These are phyloP conservation scores for Cubamyces sp. DNA, from an alignment of 768 basidiomycete genomes.

Conservation along the genomic window DNA sequence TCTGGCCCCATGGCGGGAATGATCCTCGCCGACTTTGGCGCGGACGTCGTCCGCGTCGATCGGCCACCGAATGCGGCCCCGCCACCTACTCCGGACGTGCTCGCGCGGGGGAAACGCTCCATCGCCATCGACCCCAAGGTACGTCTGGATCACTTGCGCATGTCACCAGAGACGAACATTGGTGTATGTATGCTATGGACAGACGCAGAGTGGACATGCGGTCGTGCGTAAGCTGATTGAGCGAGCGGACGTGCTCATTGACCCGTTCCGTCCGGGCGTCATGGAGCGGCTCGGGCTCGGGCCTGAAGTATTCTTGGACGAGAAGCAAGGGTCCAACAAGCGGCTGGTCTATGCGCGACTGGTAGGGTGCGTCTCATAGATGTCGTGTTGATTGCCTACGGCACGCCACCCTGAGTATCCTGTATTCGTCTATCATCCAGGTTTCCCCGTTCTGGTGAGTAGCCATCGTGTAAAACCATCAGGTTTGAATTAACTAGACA, in stretches of 20 bases:
- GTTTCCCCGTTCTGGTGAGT: constrained; percentile 62
- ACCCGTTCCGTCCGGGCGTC: constrained; percentile 84
- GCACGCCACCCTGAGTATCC: background rate
- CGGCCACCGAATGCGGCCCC: constrained; percentile 41
- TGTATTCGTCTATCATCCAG: constrained; percentile 35
- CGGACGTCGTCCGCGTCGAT: constrained; percentile 77
- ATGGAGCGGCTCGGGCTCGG: constrained; percentile 78
- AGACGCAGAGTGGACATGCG: constrained; percentile 53
- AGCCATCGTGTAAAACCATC: background rate
- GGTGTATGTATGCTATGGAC: background rate
- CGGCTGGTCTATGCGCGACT: constrained; percentile 75
- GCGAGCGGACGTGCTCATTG: constrained; percentile 79
- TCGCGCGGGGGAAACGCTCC: constrained; percentile 80
- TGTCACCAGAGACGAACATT: background rate
- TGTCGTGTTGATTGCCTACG: no score
- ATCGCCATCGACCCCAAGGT: constrained; percentile 68
- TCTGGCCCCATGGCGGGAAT: constrained; percentile 83
- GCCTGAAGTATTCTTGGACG: constrained; percentile 72
- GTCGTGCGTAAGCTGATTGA: constrained; percentile 60
- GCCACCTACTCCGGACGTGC: constrained; percentile 43
- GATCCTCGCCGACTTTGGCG: constrained; percentile 79
- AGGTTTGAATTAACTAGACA: no score
- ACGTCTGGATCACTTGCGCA: background rate
- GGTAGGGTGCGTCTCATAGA: constrained; percentile 53
- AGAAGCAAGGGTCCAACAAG: constrained; percentile 54